Conservation (phyloP, 2,329 filamentous ascomycete species). For the Sodiomyces alkalinus region DNA sequence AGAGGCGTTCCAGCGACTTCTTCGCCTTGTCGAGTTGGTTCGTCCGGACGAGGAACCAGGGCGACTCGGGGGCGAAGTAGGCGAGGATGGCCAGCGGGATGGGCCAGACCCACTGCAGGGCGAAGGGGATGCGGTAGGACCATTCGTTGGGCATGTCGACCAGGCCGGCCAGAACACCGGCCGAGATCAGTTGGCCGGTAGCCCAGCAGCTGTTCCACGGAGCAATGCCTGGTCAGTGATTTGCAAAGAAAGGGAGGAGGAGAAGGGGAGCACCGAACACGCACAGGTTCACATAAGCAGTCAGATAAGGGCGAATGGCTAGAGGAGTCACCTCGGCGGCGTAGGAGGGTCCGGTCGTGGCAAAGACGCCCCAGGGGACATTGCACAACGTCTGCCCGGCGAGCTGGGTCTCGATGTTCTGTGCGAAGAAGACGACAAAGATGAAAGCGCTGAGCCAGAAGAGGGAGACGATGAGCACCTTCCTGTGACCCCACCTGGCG, state of each 20-base stretch:
- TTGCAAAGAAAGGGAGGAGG: background rate
- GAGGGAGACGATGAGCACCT: constrained; percentile 26
- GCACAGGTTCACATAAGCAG: constrained; percentile 25
- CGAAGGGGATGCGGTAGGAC: constrained; percentile 25
- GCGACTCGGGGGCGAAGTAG: constrained; percentile 20
- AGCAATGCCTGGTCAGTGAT: background rate
- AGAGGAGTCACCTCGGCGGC: constrained; percentile 27
- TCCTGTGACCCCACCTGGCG: constrained; percentile 25
- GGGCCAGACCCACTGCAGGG: constrained; percentile 24
- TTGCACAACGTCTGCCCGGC: constrained; percentile 30
- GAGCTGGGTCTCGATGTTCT: constrained; percentile 24
- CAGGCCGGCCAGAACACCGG: constrained; percentile 23
- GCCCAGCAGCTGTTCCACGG: constrained; percentile 18
- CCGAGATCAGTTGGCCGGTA: constrained; percentile 25
- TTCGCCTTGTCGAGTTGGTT: constrained; percentile 17
- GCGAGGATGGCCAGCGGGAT: constrained; percentile 16
- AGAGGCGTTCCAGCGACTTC: constrained; percentile 15
- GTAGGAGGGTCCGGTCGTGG: constrained; percentile 25
- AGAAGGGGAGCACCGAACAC: background rate
- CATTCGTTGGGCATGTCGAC: constrained; percentile 16
- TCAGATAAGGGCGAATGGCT: constrained; percentile 25
- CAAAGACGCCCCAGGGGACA: constrained; percentile 29
- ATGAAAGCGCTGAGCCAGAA: constrained; percentile 25
- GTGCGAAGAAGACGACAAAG: constrained; percentile 33
- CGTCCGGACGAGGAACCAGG: constrained; percentile 20